Evolutionary conservation across 2,329 filamentous ascomycete species (phyloP).

Genomic region (Fusarium abutilonis): DNA sequence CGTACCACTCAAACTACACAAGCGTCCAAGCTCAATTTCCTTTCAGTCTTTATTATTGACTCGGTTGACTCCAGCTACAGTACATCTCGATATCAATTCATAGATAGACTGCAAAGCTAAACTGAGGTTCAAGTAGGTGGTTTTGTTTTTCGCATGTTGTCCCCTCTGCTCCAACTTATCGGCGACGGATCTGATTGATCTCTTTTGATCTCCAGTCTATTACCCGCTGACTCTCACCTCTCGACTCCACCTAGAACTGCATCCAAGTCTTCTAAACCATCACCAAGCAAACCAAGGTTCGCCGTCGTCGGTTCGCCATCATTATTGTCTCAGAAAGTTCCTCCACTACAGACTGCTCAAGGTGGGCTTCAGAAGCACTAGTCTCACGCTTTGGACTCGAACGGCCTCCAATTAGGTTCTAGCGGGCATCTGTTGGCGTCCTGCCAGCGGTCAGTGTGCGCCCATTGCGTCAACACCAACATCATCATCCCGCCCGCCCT

Average conservation of each 20-base stretch:
- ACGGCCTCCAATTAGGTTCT: conserved; percentile 30
- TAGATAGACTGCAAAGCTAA: background rate
- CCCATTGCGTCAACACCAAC: conserved; percentile 48
- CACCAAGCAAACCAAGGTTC: conserved; percentile 14
- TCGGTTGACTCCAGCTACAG: conserved; percentile 3
- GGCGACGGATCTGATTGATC: conserved; percentile 1
- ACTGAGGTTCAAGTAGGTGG: conserved; percentile 1
- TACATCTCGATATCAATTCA: background rate
- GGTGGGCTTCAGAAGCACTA: conserved; percentile 25
- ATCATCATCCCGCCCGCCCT: conserved; percentile 26
- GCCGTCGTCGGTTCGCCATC: conserved; percentile 30
- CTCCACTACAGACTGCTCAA: conserved; percentile 13
- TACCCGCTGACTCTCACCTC: conserved; percentile 30
- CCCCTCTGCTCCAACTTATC: background rate
- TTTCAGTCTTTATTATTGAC: conserved; percentile 1
- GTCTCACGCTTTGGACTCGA: conserved; percentile 29
- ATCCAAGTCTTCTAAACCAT: conserved; percentile 13
- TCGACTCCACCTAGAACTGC: conserved; percentile 22
- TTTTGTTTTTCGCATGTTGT: background rate
- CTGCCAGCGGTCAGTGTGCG: conserved; percentile 33
- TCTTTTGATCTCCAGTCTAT: conserved; percentile 27
- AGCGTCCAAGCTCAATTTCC: background rate
- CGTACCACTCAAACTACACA: conserved; percentile 4
- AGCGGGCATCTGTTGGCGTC: conserved; percentile 22
- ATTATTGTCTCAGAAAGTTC: conserved; percentile 37